phyloP scores from a whole-genome alignment of 192 early-diverging fungal species.

The Linnemannia exigua region DNA sequence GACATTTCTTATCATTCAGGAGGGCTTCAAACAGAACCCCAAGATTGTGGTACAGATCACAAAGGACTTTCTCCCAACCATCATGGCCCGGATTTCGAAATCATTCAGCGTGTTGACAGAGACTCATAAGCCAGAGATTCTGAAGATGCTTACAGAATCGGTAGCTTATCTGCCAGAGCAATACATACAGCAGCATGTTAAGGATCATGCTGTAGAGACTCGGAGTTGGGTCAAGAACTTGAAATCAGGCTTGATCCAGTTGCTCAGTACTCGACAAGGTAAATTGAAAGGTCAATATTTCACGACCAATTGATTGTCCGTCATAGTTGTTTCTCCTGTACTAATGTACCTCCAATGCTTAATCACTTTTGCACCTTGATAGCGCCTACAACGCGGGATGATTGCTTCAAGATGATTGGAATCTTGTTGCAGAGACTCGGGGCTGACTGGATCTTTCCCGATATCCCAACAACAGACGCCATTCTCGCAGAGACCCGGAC shows the following conservation, averaged over 20 bases:
- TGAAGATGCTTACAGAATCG: slow-evolving; percentile 24
- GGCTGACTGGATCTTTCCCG: slow-evolving; percentile 43
- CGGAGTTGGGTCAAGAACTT: slow-evolving; percentile 30
- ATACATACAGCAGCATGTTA: slow-evolving; percentile 35
- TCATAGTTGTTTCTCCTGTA: not conserved
- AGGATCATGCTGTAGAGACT: slow-evolving; percentile 20
- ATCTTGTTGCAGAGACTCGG: slow-evolving; percentile 43
- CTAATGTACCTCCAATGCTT: not conserved
- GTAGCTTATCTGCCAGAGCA: slow-evolving; percentile 28
- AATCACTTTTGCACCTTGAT: not conserved
- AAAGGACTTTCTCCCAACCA: slow-evolving; percentile 32
- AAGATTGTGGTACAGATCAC: slow-evolving; percentile 33
- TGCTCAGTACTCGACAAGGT: slow-evolving; percentile 54
- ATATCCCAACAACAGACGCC: not conserved
- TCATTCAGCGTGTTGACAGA: slow-evolving; percentile 22
- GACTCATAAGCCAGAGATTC: slow-evolving; percentile 32
- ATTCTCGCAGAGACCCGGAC: not conserved
- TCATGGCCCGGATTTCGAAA: slow-evolving; percentile 32
- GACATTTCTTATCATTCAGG: slow-evolving; percentile 39
- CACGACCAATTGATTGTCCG: not conserved
- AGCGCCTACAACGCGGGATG: slow-evolving; percentile 38
- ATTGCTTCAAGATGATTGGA: slow-evolving; percentile 44
- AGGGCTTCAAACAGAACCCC: slow-evolving; percentile 44
- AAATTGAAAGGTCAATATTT: not conserved
- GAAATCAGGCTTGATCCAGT: slow-evolving; percentile 47